Evolutionary conservation across 257 asterid species (phyloP).

Genomic region (Sherardia arvensis): DNA sequence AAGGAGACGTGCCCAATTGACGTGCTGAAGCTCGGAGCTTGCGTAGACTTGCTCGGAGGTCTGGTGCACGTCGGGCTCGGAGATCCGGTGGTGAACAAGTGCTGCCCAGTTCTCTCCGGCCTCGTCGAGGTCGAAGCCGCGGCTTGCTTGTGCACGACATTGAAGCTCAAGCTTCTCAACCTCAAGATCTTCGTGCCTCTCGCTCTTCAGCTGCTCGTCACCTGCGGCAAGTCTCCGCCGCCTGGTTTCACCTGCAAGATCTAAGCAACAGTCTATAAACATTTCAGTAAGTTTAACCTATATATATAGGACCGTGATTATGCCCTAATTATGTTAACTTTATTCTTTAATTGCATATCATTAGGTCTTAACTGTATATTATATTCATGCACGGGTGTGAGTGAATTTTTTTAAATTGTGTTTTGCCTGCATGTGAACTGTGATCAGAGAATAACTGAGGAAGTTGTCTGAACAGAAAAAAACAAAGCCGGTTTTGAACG

Average conservation of each 20-base stretch:
- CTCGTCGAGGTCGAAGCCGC: constrained; percentile 72
- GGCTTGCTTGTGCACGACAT: constrained; percentile 61
- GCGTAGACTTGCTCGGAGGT: constrained; percentile 77
- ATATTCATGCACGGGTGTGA: background rate
- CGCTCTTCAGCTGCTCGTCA: constrained; percentile 67
- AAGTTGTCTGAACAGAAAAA: background rate
- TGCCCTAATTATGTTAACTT: background rate
- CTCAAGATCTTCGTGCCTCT: constrained; percentile 59
- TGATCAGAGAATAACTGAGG: background rate
- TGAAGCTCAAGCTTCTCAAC: constrained; percentile 53
- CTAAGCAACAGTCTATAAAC: background rate
- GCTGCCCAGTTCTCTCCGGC: constrained; percentile 69
- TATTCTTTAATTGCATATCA: background rate
- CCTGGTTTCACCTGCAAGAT: constrained; percentile 75
- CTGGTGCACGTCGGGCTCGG: constrained; percentile 60
- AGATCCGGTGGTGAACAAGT: constrained; percentile 53
- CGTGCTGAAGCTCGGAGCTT: constrained; percentile 69
- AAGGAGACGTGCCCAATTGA: constrained; percentile 53
- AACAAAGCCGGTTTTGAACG: background rate
- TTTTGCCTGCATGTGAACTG: background rate
- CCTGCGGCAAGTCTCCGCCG: constrained; percentile 79
- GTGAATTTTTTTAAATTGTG: no score
- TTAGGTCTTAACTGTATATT: background rate
- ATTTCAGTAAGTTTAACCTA: background rate
- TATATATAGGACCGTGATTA: background rate